A percentile compares a stretch with the other conserved stretches of the same genome.
Evolutionary conservation across 1,284 basidiomycete genomes (phyloP).

Genomic region (Coniophora puteana): DNA sequence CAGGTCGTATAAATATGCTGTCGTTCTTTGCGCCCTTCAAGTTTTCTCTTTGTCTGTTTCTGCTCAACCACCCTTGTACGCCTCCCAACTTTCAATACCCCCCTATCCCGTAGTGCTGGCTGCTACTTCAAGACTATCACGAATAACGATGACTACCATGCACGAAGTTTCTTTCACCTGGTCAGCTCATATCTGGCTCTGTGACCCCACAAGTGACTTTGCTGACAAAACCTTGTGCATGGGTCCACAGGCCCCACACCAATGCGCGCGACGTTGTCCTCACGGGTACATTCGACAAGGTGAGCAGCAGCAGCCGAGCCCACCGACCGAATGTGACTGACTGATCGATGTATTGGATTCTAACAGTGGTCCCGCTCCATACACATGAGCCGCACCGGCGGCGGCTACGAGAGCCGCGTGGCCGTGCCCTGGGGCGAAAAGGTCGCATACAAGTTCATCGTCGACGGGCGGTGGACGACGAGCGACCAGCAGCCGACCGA

Average conservation of each 20-base stretch:
- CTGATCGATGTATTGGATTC: no score
- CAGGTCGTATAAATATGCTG: no score
- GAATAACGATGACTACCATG: no score
- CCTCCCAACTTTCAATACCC: no score
- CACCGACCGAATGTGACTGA: conserved; percentile 7
- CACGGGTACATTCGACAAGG: conserved; percentile 76
- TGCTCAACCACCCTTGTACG: no score
- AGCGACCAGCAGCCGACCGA: conserved; percentile 58
- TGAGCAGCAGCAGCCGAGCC: conserved; percentile 40
- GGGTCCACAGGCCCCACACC: conserved; percentile 38
- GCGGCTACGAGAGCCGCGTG: conserved; percentile 55
- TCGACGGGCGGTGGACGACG: conserved; percentile 68
- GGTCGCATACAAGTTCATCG: conserved; percentile 74
- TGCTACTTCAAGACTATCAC: no score
- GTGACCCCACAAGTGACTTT: no score
- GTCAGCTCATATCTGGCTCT: not conserved
- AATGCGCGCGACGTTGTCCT: conserved; percentile 60
- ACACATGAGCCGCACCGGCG: conserved; percentile 45
- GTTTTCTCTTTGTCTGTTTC: no score
- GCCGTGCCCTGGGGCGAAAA: conserved; percentile 62
- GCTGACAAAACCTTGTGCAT: no score
- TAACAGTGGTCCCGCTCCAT: conserved; percentile 64
- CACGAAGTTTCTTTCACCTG: not conserved
- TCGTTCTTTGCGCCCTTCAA: no score
- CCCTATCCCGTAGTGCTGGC: no score